Conservation (phyloP, 2,329 filamentous ascomycete species). For the Periconia sp. region DNA sequence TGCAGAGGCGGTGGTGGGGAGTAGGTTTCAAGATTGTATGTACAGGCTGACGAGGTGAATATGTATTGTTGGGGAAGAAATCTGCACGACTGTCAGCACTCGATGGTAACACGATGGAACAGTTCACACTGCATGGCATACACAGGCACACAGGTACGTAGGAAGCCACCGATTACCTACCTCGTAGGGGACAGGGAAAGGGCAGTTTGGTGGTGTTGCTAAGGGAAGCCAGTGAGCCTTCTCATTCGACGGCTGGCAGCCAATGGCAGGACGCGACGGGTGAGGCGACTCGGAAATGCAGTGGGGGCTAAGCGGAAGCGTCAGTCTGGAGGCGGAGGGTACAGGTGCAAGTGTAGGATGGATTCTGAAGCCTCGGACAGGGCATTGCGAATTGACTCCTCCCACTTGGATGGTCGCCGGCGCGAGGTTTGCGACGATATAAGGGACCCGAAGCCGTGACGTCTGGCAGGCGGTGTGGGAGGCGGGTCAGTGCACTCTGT, state of each 20-base stretch:
- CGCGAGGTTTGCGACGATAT: slow-evolving; percentile 35
- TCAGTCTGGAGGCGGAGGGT: slow-evolving; percentile 34
- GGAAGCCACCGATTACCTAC: slow-evolving; percentile 32
- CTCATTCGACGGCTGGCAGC: slow-evolving; percentile 38
- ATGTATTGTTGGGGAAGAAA: slow-evolving; percentile 17
- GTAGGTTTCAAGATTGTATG: slow-evolving; percentile 9
- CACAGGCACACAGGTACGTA: too few species aligned
- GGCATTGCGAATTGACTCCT: slow-evolving; percentile 40
- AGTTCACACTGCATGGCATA: slow-evolving; percentile 16
- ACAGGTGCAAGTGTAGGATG: slow-evolving; percentile 34
- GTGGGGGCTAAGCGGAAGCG: slow-evolving; percentile 35
- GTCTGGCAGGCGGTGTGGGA: slow-evolving; percentile 41
- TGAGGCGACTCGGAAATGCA: slow-evolving; percentile 35
- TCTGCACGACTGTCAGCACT: slow-evolving; percentile 32
- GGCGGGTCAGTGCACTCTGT: slow-evolving; percentile 36
- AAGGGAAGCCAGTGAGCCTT: slow-evolving; percentile 19
- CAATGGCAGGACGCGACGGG: slow-evolving; percentile 34
- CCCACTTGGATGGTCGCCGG: slow-evolving; percentile 29
- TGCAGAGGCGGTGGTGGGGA: slow-evolving; percentile 5
- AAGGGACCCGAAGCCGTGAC: slow-evolving; percentile 27
- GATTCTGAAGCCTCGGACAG: slow-evolving; percentile 35
- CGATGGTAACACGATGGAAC: slow-evolving; percentile 3
- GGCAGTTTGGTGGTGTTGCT: slow-evolving; percentile 26
- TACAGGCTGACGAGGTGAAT: slow-evolving; percentile 25
- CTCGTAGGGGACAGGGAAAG: slow-evolving; percentile 34